These are phyloP conservation scores for Saccharum hybrid DNA, from an alignment of 202 grass and related monocot genomes.

Conservation along the genomic window DNA sequence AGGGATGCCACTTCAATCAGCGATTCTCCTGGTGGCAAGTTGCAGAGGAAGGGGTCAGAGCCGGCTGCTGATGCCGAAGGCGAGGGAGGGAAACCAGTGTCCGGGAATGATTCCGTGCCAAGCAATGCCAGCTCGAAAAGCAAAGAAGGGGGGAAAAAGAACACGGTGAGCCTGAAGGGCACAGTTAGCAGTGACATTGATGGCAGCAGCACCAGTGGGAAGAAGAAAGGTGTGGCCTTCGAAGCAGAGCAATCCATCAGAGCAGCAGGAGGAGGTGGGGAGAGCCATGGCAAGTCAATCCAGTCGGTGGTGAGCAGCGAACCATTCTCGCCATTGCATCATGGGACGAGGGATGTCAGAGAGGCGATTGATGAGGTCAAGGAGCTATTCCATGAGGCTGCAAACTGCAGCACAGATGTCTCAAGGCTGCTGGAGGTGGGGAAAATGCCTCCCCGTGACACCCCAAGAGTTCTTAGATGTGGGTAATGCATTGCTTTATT, in stretches of 20 bases:
- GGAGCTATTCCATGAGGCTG: slow-evolving; percentile 52
- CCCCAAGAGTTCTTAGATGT: slow-evolving; percentile 71
- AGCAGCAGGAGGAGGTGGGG: slow-evolving; percentile 16
- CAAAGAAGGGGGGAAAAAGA: slow-evolving; percentile 34
- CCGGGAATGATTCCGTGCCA: slow-evolving; percentile 15
- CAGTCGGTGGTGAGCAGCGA: slow-evolving; percentile 43
- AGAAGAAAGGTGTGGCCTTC: slow-evolving; percentile 70
- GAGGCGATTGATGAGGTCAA: slow-evolving; percentile 71
- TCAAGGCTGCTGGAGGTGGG: slow-evolving; percentile 75
- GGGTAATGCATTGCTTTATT: slow-evolving; percentile 62
- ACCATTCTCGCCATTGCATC: slow-evolving; percentile 44
- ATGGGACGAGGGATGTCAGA: slow-evolving; percentile 50
- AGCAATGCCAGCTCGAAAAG: slow-evolving; percentile 36
- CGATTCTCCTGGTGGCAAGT: background rate
- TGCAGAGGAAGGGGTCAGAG: slow-evolving; percentile 17
- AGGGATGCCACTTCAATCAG: background rate
- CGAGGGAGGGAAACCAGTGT: background rate
- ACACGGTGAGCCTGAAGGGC: slow-evolving; percentile 40
- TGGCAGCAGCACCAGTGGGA: slow-evolving; percentile 43
- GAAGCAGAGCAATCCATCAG: slow-evolving; percentile 42
- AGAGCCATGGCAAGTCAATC: slow-evolving; percentile 40
- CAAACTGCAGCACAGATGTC: slow-evolving; percentile 59
- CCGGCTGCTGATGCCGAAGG: slow-evolving; percentile 18
- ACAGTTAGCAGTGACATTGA: slow-evolving; percentile 32
- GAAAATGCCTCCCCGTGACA: slow-evolving; percentile 52